Percentiles rank a stretch among this genome's conserved stretches.
phyloP scores from a whole-genome alignment of 2,329 filamentous ascomycete species.

The Dendryphion nanum region DNA sequence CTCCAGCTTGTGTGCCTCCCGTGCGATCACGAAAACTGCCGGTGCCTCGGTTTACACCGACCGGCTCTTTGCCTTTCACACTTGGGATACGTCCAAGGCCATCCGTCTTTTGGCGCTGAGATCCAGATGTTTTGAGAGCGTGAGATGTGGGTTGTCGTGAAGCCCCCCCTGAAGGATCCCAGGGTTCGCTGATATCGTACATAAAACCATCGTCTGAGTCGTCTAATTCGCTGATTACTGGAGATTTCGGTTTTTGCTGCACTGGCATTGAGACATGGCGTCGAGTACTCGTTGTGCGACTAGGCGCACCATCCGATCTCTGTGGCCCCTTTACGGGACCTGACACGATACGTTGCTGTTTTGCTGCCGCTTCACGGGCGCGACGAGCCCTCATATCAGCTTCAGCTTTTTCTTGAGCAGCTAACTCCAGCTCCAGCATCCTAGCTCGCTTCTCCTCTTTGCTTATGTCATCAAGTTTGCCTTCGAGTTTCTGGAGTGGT shows the following conservation, averaged over 20 bases:
- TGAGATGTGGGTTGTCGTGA: not conserved
- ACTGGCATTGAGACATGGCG: constrained; percentile 36
- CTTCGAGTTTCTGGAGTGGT: constrained; percentile 88
- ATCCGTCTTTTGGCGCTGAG: constrained; percentile 22
- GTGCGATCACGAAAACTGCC: constrained; percentile 33
- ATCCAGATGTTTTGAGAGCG: constrained; percentile 11
- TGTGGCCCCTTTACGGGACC: constrained; percentile 20
- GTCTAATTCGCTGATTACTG: constrained; percentile 20
- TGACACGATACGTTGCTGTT: constrained; percentile 24
- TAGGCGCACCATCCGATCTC: constrained; percentile 9
- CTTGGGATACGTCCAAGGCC: constrained; percentile 21
- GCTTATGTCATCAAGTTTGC: constrained; percentile 85
- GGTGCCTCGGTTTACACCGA: constrained; percentile 20
- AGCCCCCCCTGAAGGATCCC: constrained; percentile 27
- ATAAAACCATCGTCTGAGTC: constrained; percentile 26
- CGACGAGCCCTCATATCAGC: constrained; percentile 35
- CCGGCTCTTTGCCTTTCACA: constrained; percentile 33
- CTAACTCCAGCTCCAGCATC: constrained; percentile 76
- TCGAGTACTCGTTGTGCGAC: constrained; percentile 17
- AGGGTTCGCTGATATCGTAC: constrained; percentile 35
- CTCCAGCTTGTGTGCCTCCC: constrained; percentile 6
- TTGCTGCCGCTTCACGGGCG: constrained; percentile 26
- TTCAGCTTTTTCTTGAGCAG: constrained; percentile 62
- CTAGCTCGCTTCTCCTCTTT: constrained; percentile 92
- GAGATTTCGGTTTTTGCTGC: constrained; percentile 16